These are phyloP conservation scores for Xylaria curta DNA, from an alignment of 495 filamentous ascomycete species.

Conservation along the genomic window DNA sequence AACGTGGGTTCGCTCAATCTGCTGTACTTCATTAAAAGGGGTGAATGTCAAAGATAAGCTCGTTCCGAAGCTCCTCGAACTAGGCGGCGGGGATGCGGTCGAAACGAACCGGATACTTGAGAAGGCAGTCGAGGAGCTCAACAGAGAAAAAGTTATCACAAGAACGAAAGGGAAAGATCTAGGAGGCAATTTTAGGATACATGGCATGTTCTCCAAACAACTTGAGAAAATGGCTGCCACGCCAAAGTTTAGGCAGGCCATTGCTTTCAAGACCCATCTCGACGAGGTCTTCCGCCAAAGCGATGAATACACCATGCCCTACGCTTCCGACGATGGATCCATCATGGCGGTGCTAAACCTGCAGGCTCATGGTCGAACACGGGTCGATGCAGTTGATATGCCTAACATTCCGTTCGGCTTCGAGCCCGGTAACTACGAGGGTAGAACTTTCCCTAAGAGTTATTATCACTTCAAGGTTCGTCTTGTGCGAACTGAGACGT, in stretches of 20 bases:
- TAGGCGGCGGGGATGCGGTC: constrained; percentile 42
- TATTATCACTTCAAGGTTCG: constrained; percentile 67
- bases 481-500: constrained; percentile 61
- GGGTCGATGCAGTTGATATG: constrained; percentile 60
- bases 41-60: constrained; percentile 45
- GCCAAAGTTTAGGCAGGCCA: constrained; percentile 58
- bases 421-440: constrained; percentile 72
- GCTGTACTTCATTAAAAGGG: constrained; percentile 43
- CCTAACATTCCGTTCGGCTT: constrained; percentile 76
- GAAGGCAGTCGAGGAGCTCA: constrained; percentile 62
- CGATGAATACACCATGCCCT: constrained; percentile 44
- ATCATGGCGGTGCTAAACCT: constrained; percentile 75
- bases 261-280: constrained; percentile 63
- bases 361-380: constrained; percentile 63
- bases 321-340: constrained; percentile 66
- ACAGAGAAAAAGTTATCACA: constrained; percentile 64
- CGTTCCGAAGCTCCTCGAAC: constrained; percentile 43
- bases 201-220: constrained; percentile 58
- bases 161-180: constrained; percentile 60
- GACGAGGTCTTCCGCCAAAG: constrained; percentile 59
- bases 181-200: constrained; percentile 63
- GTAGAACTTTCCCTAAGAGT: constrained; percentile 69
- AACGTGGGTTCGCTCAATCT: constrained; percentile 45
- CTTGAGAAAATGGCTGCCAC: constrained; percentile 56
- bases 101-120: constrained; percentile 55